phyloP scores from a whole-genome alignment of 2,329 filamentous ascomycete genomes.

The Epichloe brachyelytri region DNA sequence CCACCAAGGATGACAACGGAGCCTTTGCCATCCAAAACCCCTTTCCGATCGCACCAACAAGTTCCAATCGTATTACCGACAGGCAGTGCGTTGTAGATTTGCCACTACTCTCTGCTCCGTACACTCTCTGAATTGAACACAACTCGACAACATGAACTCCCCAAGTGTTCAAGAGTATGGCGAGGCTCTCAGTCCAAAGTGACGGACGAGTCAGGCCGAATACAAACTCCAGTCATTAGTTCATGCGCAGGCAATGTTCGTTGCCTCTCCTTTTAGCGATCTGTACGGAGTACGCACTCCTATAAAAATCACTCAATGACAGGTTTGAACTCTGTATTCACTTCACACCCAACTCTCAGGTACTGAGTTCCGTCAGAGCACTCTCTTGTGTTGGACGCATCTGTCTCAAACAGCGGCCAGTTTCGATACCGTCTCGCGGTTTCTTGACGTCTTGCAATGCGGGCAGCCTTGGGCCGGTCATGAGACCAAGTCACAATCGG shows the following conservation, averaged over 20 bases:
- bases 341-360: too few relatives aligned
- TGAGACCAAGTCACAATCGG: background rate
- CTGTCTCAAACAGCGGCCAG: background rate
- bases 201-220: background rate
- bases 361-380: too few relatives aligned
- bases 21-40: background rate
- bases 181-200: background rate
- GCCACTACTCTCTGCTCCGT: too few relatives aligned
- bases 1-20: background rate
- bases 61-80: too few relatives aligned
- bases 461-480: background rate
- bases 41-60: too few relatives aligned
- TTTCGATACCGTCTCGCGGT: background rate
- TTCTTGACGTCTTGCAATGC: background rate
- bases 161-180: too few relatives aligned
- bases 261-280: background rate
- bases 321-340: too few relatives aligned
- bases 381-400: too few relatives aligned
- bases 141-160: too few relatives aligned
- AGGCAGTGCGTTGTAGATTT: too few relatives aligned
- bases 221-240: background rate
- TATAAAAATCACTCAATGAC: too few relatives aligned
- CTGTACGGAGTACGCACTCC: background rate
- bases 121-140: too few relatives aligned
- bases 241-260: background rate